phyloP scores from a whole-genome alignment of 345 rosid species.

The Lumnitzera littorea region DNA sequence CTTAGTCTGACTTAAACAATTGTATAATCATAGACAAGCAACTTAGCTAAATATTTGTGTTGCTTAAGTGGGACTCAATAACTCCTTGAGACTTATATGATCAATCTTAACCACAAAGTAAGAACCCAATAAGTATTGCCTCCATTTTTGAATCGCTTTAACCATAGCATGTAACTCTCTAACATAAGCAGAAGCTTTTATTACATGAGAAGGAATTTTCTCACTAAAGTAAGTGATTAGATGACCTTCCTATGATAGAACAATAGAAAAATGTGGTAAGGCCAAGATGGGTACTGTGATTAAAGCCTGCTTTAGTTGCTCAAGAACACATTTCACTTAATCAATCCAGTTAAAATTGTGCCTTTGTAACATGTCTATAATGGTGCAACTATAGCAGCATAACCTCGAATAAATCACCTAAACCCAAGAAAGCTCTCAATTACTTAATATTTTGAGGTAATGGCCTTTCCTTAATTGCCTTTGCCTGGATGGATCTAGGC shows the following conservation, averaged over 20 bases:
- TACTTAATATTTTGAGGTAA: no score
- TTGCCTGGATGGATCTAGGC: no score
- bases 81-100: background rate
- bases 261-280: background rate
- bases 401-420: no score
- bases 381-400: no score
- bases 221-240: background rate
- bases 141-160: background rate
- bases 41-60: background rate
- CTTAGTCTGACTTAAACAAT: background rate
- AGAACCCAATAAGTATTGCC: background rate
- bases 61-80: background rate
- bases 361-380: no score
- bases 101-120: background rate
- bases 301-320: no score
- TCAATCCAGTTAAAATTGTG: no score
- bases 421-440: no score
- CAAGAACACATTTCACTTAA: no score
- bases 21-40: background rate
- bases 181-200: background rate
- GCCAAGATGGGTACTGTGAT: no score
- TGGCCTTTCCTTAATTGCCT: no score
- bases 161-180: background rate
- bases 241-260: background rate
- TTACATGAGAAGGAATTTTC: background rate